Evolutionary conservation across 257 asterid genomes (phyloP).

Genomic region (Craterostigma plantagineum): DNA sequence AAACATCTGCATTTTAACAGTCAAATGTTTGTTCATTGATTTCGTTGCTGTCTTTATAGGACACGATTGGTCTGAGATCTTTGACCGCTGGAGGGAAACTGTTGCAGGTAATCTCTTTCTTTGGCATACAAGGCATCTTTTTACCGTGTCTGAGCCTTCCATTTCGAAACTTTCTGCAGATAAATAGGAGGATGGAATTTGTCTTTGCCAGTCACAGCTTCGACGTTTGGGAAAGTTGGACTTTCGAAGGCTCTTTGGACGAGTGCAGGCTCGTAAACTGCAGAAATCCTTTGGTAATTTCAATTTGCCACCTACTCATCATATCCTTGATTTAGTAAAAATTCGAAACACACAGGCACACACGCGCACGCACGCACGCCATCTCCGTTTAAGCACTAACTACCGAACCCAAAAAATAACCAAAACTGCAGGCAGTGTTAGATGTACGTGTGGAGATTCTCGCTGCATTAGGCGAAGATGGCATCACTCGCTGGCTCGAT

Average conservation of each 20-base stretch:
- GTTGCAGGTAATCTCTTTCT: constrained; percentile 59
- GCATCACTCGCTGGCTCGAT: constrained; percentile 94
- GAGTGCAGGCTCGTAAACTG: constrained; percentile 94
- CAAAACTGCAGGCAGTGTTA: constrained; percentile 52
- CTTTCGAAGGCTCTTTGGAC: constrained; percentile 70
- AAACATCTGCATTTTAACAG: neutral
- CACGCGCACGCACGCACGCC: no score
- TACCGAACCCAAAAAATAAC: neutral
- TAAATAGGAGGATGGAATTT: constrained; percentile 96
- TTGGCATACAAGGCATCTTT: neutral
- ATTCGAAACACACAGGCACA: no score
- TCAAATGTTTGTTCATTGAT: constrained; percentile 10
- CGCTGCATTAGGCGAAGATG: constrained; percentile 90
- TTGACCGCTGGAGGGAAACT: constrained; percentile 98
- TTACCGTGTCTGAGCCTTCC: constrained; percentile 7
- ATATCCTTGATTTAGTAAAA: no score
- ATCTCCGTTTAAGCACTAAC: no score
- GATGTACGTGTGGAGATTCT: constrained; percentile 74
- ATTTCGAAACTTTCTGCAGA: constrained; percentile 36
- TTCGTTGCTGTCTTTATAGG: constrained; percentile 26
- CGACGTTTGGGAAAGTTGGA: constrained; percentile 99
- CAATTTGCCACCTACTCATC: constrained; percentile 6
- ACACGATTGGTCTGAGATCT: constrained; percentile 86
- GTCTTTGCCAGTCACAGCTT: constrained; percentile 95
- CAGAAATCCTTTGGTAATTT: constrained; percentile 80